Conservation (phyloP, 495 filamentous ascomycete genomes). For the Xanthoparmelia taractica region DNA sequence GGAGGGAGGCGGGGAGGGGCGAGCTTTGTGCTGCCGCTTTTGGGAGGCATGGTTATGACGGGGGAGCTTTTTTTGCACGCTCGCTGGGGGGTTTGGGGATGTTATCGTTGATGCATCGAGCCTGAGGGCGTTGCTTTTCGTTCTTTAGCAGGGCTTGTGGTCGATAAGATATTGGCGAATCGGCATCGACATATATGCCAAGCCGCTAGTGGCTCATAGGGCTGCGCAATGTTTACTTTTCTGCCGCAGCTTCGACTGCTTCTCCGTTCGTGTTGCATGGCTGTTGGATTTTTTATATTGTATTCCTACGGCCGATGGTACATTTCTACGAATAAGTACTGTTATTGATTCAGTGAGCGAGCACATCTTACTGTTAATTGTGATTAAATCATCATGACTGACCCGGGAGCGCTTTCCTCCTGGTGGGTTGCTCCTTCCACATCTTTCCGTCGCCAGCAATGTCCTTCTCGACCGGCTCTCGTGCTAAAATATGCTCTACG, state of each 20-base stretch:
- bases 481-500: background rate
- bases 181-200: background rate
- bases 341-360: conserved; percentile 1
- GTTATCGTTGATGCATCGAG: conserved; percentile 21
- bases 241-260: background rate
- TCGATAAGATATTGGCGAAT: background rate
- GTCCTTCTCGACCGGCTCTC: background rate
- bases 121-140: no score
- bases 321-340: background rate
- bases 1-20: conserved; percentile 78
- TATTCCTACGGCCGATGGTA: background rate
- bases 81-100: background rate
- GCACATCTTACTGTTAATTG: background rate
- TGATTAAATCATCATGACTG: conserved; percentile 10
- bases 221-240: conserved; percentile 18
- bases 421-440: conserved; percentile 6
- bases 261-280: background rate
- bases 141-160: no score
- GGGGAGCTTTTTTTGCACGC: no score
- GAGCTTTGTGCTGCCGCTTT: conserved; percentile 40
- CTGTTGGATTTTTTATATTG: background rate
- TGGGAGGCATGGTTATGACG: conserved; percentile 42
- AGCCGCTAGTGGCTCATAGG: conserved; percentile 5
- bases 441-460: background rate
- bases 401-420: background rate